These are phyloP conservation scores for Aspergillus pseudoterreus DNA, from an alignment of 2,329 filamentous ascomycete species.

Conservation along the genomic window DNA sequence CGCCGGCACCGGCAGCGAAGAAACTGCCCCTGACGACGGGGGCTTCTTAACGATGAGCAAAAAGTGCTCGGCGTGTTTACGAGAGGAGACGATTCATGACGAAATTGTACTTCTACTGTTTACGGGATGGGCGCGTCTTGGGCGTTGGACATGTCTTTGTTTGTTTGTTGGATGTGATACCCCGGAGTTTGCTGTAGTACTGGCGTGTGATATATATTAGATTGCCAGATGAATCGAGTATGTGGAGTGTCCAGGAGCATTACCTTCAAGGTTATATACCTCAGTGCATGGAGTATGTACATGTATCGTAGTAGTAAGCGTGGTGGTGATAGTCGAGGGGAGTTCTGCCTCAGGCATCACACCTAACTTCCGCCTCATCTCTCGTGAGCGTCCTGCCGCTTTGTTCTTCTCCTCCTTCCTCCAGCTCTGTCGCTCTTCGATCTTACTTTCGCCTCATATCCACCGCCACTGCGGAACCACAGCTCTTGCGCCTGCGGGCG, in stretches of 20 bases:
- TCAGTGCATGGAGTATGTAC: no score
- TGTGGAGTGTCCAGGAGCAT: no score
- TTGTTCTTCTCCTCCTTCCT: not conserved
- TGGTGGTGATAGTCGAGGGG: not conserved
- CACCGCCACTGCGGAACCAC: constrained; percentile 6
- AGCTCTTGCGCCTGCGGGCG: constrained; percentile 20
- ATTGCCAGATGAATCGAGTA: no score
- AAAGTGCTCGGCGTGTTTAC: not conserved
- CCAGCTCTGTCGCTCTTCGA: not conserved
- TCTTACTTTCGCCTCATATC: constrained; percentile 4
- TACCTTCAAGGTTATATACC: no score
- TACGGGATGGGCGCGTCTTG: not conserved
- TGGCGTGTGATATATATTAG: not conserved
- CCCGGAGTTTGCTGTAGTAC: constrained; percentile 3
- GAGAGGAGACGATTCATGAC: not conserved
- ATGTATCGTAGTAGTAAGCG: no score
- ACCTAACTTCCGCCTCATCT: constrained; percentile 3
- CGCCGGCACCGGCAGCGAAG: constrained; percentile 18
- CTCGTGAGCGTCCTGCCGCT: not conserved
- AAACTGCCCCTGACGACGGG: constrained; percentile 19
- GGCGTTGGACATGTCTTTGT: not conserved
- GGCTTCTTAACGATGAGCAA: not conserved
- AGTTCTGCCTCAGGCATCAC: constrained; percentile 21
- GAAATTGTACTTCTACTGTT: not conserved
- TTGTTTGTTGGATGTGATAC: constrained; percentile 7